These are phyloP conservation scores for Termitomyces sp. DNA, from an alignment of 768 basidiomycete species.

Conservation along the genomic window DNA sequence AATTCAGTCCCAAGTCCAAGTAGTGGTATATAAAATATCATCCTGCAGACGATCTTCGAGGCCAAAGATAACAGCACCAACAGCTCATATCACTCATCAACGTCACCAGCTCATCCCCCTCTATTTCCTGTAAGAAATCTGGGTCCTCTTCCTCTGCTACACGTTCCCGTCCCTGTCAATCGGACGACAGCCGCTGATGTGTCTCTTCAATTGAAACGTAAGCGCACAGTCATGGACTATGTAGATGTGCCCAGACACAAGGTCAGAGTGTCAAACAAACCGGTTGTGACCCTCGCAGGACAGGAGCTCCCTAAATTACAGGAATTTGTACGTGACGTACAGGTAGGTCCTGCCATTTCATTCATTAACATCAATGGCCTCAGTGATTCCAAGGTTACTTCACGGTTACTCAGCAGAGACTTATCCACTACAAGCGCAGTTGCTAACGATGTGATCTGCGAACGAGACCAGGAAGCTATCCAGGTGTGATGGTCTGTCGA, in stretches of 20 bases:
- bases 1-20: background rate
- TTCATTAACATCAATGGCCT: background rate
- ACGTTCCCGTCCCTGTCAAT: background rate
- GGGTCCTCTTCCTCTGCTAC: background rate
- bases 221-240: constrained; percentile 10
- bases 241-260: constrained; percentile 7
- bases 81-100: background rate
- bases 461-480: background rate
- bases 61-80: background rate
- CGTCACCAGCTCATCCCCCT: background rate
- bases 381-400: background rate
- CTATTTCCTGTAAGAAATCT: background rate
- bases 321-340: background rate
- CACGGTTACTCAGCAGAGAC: background rate
- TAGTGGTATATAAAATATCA: background rate
- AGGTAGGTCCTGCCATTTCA: background rate
- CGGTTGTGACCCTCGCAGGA: too few relatives aligned
- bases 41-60: background rate
- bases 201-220: constrained; percentile 7
- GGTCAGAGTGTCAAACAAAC: background rate
- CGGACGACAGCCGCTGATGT: background rate
- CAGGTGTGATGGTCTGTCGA: constrained; percentile 4
- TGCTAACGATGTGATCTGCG: background rate
- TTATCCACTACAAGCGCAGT: background rate
- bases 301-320: too few relatives aligned